Base-by-base conservation (phyloP, 306 rosid species). In the Begonia masoniana region DNA sequence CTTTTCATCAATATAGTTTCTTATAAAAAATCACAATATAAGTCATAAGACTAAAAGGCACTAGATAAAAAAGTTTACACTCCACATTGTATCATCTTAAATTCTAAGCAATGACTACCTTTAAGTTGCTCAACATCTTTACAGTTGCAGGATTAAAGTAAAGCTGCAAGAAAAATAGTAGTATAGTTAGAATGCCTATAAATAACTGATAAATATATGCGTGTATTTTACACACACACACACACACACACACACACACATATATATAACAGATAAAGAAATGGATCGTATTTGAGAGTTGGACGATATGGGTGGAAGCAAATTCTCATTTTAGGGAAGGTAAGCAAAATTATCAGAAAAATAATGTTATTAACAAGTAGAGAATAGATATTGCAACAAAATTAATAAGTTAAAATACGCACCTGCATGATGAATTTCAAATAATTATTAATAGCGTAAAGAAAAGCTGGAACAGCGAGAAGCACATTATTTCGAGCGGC, bases 401-500 rank as follows among this genome's bases (percentile, higher is more conserved):
- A 17, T 3, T 45, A 10, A 45, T 45, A 12, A 45, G n/a, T 45
- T 2, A 10, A 10, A 45, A 1, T 10, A 10, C 15, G 13, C 73
- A 87, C 99, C 99, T 92, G 99, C 99, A 92, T 92, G 53, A 52
- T 84, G 76, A 92, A 92, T 87, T 92, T 87, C 64, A 92, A 84
- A 77, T 92, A 92, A 69, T 87, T 92, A 78, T 92, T 92, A 52
- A 92, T 76, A 60, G 96, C 99, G 72, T 92, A 92, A 39, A 92
- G 76, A 72, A 92, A 47, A 55, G 99, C 99, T 51, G 99, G 99
- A 73, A 92, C 72, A 52, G 99, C 99, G 52, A 92, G 99, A 74
- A 92, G 99, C 62, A 50, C 93, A 72, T 92, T 92, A 75, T 50
- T 86, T 58, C 96, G 93, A 71, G 99, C 99, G 24, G 99, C 96